phyloP scores from a whole-genome alignment of 2,329 filamentous ascomycete species.

The Alternaria arborescens region DNA sequence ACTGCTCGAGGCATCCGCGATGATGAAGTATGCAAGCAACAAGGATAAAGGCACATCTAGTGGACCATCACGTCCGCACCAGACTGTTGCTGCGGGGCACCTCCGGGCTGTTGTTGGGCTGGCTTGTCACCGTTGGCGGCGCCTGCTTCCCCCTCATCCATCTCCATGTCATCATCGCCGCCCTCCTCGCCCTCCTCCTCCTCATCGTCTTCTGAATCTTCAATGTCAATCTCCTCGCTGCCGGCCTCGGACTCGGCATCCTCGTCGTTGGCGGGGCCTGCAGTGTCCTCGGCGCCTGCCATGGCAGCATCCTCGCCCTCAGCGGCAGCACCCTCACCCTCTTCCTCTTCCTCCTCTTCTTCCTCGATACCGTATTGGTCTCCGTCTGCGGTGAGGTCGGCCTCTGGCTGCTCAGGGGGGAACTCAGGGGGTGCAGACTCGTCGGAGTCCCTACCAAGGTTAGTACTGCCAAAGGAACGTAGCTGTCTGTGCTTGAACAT shows the following conservation, averaged over 20 bases:
- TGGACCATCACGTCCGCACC: slow-evolving; percentile 54
- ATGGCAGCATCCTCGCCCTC: slow-evolving; percentile 76
- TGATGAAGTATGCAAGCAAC: slow-evolving; percentile 9
- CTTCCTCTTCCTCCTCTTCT: slow-evolving; percentile 74
- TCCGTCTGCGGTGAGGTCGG: slow-evolving; percentile 83
- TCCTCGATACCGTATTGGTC: slow-evolving; percentile 86
- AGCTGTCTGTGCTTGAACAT: slow-evolving; percentile 43
- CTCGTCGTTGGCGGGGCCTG: slow-evolving; percentile 65
- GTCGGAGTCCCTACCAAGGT: slow-evolving; percentile 84
- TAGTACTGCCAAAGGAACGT: slow-evolving; percentile 20
- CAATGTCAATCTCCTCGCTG: slow-evolving; percentile 80
- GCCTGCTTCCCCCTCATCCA: slow-evolving; percentile 61
- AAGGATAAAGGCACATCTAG: slow-evolving; percentile 25
- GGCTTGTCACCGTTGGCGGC: slow-evolving; percentile 48
- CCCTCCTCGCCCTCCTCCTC: slow-evolving; percentile 70
- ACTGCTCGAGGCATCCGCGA: slow-evolving; percentile 4
- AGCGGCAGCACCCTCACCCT: slow-evolving; percentile 59
- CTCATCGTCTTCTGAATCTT: slow-evolving; percentile 77
- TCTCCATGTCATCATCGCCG: slow-evolving; percentile 64
- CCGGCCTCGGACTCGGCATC: slow-evolving; percentile 76
- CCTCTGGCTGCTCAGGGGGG: slow-evolving; percentile 96
- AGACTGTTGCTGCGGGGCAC: slow-evolving; percentile 32
- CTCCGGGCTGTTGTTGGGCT: slow-evolving; percentile 36
- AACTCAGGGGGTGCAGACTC: slow-evolving; percentile 95
- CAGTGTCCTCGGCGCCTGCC: slow-evolving; percentile 70